Base-by-base conservation (phyloP, 495 filamentous ascomycete genomes). In the Talaromyces ruber region DNA sequence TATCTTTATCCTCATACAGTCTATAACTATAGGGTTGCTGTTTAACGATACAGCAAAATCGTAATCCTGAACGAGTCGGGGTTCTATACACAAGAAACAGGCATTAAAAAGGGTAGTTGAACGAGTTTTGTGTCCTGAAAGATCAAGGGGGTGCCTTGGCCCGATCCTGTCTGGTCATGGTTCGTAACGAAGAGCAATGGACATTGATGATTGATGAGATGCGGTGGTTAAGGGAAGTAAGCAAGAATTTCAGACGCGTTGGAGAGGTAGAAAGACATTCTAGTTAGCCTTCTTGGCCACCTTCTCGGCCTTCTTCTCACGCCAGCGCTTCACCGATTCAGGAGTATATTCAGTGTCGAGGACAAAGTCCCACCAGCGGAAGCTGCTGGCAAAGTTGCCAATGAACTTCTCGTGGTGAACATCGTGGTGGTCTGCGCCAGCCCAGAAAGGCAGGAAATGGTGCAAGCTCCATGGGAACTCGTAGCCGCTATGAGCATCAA, bases 331-430 rank as follows among this genome's bases (percentile, higher is more conserved):
- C 51, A 88, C 80, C 8, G 94, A 90, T 72, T 94, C 94, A 4
- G 90, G 86, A 39, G 89, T 90, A 65, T 91, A 89, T 79, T 98
- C 93, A 58, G 94, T 98, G 74, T 97, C 92, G 60, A 97, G 82
- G 64, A 88, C 65, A 72, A 89, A 94, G 75, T 98, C 94, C 94
- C 95, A 98, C 95, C 95, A 98, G 69, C 95, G 84, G 84, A 98
- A 98, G 79, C 91, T 95, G 72, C 92, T 96, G 25, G 93, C 82
- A 73, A 97, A 98, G 79, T 98, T 98, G 59, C 94, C 94, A 67
- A 98, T 90, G 81, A 98, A 98, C 63, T 88, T 85, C 80, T 98
- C 94, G 75, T 98, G 94, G 75, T 98, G 94, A 28, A 90, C 79
- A 71, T 98, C 94, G 75, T 98, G 94, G 77, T 97, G 93, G 63